phyloP scores from a whole-genome alignment of 306 rosid species.

The Rosa multiflora region DNA sequence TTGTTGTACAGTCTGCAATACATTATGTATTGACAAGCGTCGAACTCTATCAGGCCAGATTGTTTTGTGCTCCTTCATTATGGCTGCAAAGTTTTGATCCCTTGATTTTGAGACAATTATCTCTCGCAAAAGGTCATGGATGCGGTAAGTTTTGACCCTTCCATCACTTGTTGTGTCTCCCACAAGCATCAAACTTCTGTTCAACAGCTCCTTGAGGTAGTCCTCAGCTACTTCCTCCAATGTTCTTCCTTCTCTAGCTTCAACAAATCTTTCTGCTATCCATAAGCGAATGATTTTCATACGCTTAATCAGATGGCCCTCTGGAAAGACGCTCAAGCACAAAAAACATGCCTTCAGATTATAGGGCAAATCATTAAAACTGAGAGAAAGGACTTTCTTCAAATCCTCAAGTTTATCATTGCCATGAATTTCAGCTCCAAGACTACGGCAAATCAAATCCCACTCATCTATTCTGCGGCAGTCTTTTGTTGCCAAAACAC shows the following conservation, averaged over 20 bases:
- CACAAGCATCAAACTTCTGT: slow-evolving; percentile 53
- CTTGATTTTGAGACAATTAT: slow-evolving; percentile 54
- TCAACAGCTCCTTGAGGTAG: slow-evolving; percentile 57
- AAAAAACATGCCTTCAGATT: slow-evolving; percentile 58
- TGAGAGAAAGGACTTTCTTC: slow-evolving; percentile 50
- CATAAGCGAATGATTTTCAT: slow-evolving; percentile 56
- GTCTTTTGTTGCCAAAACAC: slow-evolving; percentile 60
- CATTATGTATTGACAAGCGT: slow-evolving; percentile 48
- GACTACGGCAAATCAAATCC: slow-evolving; percentile 45
- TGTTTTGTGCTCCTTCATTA: slow-evolving; percentile 36
- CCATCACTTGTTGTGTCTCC: slow-evolving; percentile 22
- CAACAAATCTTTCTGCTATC: slow-evolving; percentile 65
- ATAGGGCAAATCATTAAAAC: slow-evolving; percentile 59
- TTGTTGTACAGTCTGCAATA: slow-evolving; percentile 32
- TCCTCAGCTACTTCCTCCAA: slow-evolving; percentile 55
- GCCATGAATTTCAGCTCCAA: slow-evolving; percentile 51
- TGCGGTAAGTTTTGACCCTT: slow-evolving; percentile 29
- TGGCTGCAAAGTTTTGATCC: slow-evolving; percentile 52
- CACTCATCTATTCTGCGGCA: slow-evolving; percentile 54
- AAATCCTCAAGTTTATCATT: slow-evolving; percentile 51
- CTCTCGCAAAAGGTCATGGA: slow-evolving; percentile 57
- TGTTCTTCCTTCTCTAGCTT: slow-evolving; percentile 50
- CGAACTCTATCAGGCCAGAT: slow-evolving; percentile 51
- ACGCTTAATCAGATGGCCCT: slow-evolving; percentile 40
- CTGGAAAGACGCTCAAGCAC: slow-evolving; percentile 47